Evolutionary conservation across 176 grass and related monocot species (phyloP), one percentile per base, ranked within the genome.

Genomic region (Triticum aestivum): DNA sequence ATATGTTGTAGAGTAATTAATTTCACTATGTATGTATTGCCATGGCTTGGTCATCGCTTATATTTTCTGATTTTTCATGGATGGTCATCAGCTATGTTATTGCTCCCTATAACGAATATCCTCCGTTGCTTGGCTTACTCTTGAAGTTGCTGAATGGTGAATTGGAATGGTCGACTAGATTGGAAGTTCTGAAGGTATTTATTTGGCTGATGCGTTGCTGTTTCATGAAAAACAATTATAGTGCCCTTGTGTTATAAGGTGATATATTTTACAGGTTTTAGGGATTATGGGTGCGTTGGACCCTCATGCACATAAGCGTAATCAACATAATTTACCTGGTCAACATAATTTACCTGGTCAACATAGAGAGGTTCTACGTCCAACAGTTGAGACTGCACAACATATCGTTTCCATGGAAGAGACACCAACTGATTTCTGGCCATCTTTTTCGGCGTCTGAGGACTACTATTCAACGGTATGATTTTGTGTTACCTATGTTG

Each of bases 381-480:
- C 92, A 65, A 87, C 97, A 51, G 87, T 92, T 32, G 97, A 98
- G 76, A 83, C 92, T 67, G 87, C 91, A 30, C 97, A 98, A 61
- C 97, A 96, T 94, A 92, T 98, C 77, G 93, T 98, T 70, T 98
- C 97, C 51, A 94, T 96, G 97, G 97, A 98, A 90, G 97, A 98
- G 82, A 69, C 88, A 38, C 97, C 97, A 3, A 96, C 94, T 73
- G 97, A 98, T 75, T 90, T 92, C 71, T 98, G 93, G 97, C 94
- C 97, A 86, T 96, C 97, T 63, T 98, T 98, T 91, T 84, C 92
- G 2, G 92, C 94, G 71, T 95, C 97, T 7, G 97, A 98, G 79
- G 97, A 98, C 85, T 98, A 98, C 77, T 98, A 98, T 91, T 98
- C 94, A 30, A 95, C 94, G 52, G 97, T 98, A 94, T 27, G 59